Conservation (phyloP, 495 filamentous ascomycete genomes). For the Aspergillus steynii region DNA sequence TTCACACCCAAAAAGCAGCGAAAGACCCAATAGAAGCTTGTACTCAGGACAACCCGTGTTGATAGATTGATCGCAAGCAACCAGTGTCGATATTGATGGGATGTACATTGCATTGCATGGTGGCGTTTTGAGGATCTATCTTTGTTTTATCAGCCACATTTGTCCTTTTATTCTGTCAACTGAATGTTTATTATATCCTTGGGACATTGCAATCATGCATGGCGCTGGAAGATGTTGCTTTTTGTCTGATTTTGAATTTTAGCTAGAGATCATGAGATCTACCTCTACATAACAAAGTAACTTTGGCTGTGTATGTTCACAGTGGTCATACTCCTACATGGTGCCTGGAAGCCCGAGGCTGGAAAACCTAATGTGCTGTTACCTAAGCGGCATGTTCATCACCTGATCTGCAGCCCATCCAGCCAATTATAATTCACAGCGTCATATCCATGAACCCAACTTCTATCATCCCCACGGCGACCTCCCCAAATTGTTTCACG, state of each 20-base stretch:
- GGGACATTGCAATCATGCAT: conserved; percentile 2
- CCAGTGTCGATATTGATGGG: neutral
- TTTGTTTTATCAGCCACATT: conserved; percentile 5
- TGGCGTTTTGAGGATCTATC: conserved; percentile 1
- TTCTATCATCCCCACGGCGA: neutral
- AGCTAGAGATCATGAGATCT: neutral
- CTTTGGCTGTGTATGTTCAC: neutral
- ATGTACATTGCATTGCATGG: conserved; percentile 2
- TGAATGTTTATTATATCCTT: conserved; percentile 6
- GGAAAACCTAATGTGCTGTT: neutral
- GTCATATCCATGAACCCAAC: neutral
- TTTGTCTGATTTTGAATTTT: conserved; percentile 8
- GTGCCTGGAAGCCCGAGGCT: neutral
- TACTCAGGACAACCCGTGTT: no score
- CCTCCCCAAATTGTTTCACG: neutral
- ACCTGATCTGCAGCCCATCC: neutral
- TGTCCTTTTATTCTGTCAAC: neutral
- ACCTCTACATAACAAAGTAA: neutral
- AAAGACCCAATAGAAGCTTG: conserved; percentile 11
- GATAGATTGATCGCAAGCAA: no score
- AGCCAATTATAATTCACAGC: neutral
- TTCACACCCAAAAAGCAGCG: conserved; percentile 27
- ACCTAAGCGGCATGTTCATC: neutral
- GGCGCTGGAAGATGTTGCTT: conserved; percentile 6
- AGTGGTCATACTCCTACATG: neutral